These are phyloP conservation scores for Globisporangium paroecandrum DNA, from an alignment of 352 stramenopile species.

Conservation along the genomic window DNA sequence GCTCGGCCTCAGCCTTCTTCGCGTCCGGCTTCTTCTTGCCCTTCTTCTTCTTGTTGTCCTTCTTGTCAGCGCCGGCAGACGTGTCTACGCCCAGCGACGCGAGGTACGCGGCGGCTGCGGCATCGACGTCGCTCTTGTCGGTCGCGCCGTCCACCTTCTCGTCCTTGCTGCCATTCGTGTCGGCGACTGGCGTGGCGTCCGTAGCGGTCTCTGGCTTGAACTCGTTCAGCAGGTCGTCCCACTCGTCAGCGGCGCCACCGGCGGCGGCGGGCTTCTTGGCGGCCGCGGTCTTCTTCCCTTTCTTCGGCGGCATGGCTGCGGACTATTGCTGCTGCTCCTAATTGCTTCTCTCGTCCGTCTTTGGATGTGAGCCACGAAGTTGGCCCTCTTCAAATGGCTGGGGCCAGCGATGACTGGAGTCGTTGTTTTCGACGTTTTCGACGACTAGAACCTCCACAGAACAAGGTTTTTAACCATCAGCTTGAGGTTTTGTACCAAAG, in stretches of 20 bases:
- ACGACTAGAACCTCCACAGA: background rate
- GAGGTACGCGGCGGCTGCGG: slow-evolving; percentile 69
- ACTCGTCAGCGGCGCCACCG: slow-evolving; percentile 39
- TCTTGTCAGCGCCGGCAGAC: slow-evolving; percentile 48
- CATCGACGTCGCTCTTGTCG: slow-evolving; percentile 44
- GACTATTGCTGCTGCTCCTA: background rate
- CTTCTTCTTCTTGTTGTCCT: slow-evolving; percentile 81
- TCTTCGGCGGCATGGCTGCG: slow-evolving; percentile 70
- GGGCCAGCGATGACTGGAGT: too few species aligned
- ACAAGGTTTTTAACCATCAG: too few species aligned
- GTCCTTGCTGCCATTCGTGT: slow-evolving; percentile 13
- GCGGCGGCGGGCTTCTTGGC: slow-evolving; percentile 44
- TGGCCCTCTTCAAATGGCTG: too few species aligned
- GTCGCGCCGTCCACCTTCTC: slow-evolving; percentile 10
- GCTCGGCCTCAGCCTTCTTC: slow-evolving; percentile 44
- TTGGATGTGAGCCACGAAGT: background rate
- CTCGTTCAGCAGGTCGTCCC: slow-evolving; percentile 74
- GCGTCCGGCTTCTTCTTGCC: slow-evolving; percentile 65
- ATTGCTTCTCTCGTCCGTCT: background rate
- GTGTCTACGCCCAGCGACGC: slow-evolving; percentile 70
- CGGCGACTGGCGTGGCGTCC: slow-evolving; percentile 12
- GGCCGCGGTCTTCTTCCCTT: slow-evolving; percentile 63
- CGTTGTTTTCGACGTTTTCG: background rate
- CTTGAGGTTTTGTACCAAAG: too few species aligned
- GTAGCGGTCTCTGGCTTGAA: slow-evolving; percentile 33